Percentiles rank a stretch among this genome's conserved stretches.
Evolutionary conservation across 1,284 basidiomycete species (phyloP).

Genomic region (Meripilus lineatus): DNA sequence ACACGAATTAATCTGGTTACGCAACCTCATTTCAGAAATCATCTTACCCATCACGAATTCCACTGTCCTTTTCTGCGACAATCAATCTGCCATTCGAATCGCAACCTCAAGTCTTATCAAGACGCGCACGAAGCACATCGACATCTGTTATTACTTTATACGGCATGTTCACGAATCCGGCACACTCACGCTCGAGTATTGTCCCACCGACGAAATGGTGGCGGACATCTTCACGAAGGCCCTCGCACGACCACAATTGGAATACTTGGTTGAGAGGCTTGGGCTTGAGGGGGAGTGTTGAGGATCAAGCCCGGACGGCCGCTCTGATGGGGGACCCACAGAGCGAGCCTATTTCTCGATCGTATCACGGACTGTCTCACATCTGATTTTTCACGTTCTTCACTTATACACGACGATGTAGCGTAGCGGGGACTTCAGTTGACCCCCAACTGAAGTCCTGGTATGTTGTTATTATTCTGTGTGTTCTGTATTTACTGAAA

Average conservation of each 20-base stretch:
- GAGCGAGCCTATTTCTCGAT: too few species aligned
- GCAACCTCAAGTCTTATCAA: conserved; percentile 23
- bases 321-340: too few species aligned
- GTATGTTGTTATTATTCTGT: too few species aligned
- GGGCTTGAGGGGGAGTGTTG: conserved; percentile 14
- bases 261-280: neutral
- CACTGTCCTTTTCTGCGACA: conserved; percentile 25
- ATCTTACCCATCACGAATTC: conserved; percentile 4
- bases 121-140: conserved; percentile 31
- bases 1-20: conserved; percentile 23
- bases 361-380: too few species aligned
- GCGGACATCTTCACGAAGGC: conserved; percentile 18
- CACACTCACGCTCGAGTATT: conserved; percentile 1
- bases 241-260: conserved; percentile 11
- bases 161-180: conserved; percentile 9
- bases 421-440: too few species aligned
- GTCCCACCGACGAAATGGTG: conserved; percentile 3
- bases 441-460: too few species aligned
- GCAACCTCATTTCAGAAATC: conserved; percentile 15
- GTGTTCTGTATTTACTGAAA: too few species aligned
- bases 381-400: too few species aligned
- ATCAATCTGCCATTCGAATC: conserved; percentile 27
- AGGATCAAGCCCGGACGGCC: neutral
- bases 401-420: too few species aligned
- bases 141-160: conserved; percentile 27